Evolutionary conservation across 1,284 basidiomycete species (phyloP), one percentile per base, ranked within the genome.

Genomic region (Irpex lacteus): DNA sequence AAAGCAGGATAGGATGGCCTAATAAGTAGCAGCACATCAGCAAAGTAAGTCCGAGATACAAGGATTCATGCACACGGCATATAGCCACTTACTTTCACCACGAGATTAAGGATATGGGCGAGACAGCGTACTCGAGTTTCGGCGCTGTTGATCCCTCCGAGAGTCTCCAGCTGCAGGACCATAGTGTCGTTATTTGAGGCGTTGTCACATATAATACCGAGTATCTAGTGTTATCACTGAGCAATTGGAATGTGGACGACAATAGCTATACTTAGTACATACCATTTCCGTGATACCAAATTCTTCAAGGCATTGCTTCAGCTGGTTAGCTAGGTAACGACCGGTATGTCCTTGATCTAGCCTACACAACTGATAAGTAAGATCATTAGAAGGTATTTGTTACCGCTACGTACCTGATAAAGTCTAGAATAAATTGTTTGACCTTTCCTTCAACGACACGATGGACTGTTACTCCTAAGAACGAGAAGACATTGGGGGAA

Each of bases 181-280:
- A 76, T 69, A 0, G 65, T 69, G 38, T 73, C 66, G 60, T 78
- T 76, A 52, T 68, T 68, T 3, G 66, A 63, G 1, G 71, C 74
- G 60, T 76, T 77, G 61, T 78, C 73, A 19, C 68, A 70, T 1
- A 70, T 72, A 5, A 75, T 64, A 3, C 60, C 67, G 5, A 75
- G 68, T 11, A 70, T 67, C 71, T 71, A 26, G 21, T 53, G 8
- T 11, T n/a, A 26, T 11, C 15, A n/a, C 5, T 44, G 40, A 26
- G 52, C 61, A 32, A 54, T 26, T 26, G 40, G 21, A 55, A 15
- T 40, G 47, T 47, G 60, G 18, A 7, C 7, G 5, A 18, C 34
- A 4, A 32, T 21, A 38, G n/a, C n/a, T 36, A 44, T 3, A 26
- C 21, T 26, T 1, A 36, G 26, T 26, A 13, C 59, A 26, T 38